These are phyloP conservation scores for Phytophthora idaei DNA, from an alignment of 352 stramenopile genomes.

Conservation along the genomic window DNA sequence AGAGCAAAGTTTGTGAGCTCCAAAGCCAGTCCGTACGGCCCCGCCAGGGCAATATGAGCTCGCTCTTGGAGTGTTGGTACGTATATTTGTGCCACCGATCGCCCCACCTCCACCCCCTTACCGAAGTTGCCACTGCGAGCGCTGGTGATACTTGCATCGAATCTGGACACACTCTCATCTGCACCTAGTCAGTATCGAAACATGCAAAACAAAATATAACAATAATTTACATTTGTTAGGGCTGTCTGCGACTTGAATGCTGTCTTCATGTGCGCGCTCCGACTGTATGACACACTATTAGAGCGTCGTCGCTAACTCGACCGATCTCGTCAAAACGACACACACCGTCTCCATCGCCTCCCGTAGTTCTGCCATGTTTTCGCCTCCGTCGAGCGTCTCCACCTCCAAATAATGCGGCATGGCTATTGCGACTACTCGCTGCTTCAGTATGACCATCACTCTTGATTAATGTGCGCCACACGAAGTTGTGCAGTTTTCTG, in stretches of 20 bases:
- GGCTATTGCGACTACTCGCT: slow-evolving; percentile 13
- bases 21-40: slow-evolving; percentile 47
- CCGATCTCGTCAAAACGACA: not conserved
- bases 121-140: slow-evolving; percentile 6
- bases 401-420: slow-evolving; percentile 41
- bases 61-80: slow-evolving; percentile 54
- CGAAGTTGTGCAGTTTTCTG: not conserved
- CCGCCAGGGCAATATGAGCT: slow-evolving; percentile 38
- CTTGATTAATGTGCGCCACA: slow-evolving; percentile 20
- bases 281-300: slow-evolving; percentile 15
- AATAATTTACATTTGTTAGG: slow-evolving; percentile 25
- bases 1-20: slow-evolving; percentile 65
- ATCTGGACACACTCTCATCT: slow-evolving; percentile 24
- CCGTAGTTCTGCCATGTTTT: not conserved
- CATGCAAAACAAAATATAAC: not conserved
- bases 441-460: slow-evolving; percentile 30
- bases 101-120: slow-evolving; percentile 9
- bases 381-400: slow-evolving; percentile 22
- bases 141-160: slow-evolving; percentile 12
- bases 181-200: not conserved
- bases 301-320: not conserved
- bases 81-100: slow-evolving; percentile 49
- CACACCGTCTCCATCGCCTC: slow-evolving; percentile 3
- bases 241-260: slow-evolving; percentile 22
- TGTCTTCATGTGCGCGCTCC: slow-evolving; percentile 13